Evolutionary conservation across 495 filamentous ascomycete genomes (phyloP).

Genomic region (Lepidopterella palustris): DNA sequence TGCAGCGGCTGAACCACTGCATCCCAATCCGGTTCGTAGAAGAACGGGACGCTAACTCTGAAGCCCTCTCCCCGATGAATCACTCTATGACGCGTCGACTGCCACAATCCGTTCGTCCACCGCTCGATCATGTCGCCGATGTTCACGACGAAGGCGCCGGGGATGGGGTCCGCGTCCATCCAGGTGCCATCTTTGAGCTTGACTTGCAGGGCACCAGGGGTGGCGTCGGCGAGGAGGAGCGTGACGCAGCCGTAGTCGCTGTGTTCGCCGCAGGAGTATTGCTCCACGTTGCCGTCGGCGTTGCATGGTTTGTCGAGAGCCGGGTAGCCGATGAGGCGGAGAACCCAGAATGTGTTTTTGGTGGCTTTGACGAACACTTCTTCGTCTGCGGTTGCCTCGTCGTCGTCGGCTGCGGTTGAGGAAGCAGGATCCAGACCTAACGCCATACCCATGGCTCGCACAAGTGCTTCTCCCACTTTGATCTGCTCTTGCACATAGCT

Average conservation of each 20-base stretch:
- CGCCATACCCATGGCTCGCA: slow-evolving; percentile 29
- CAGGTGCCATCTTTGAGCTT: slow-evolving; percentile 28
- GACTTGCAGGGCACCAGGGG: slow-evolving; percentile 35
- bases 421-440: slow-evolving; percentile 17
- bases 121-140: slow-evolving; percentile 42
- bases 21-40: slow-evolving; percentile 41
- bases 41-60: slow-evolving; percentile 41
- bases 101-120: slow-evolving; percentile 42
- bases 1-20: slow-evolving; percentile 28
- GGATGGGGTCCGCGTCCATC: slow-evolving; percentile 37
- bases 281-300: slow-evolving; percentile 5
- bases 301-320: slow-evolving; percentile 2
- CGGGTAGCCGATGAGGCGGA: slow-evolving; percentile 34
- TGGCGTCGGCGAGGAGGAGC: slow-evolving; percentile 35
- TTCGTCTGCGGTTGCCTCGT: slow-evolving; percentile 10
- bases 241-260: slow-evolving; percentile 41
- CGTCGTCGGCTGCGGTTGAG: neutral
- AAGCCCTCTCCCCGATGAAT: slow-evolving; percentile 36
- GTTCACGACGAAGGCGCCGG: slow-evolving; percentile 39
- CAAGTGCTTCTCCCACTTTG: slow-evolving; percentile 22
- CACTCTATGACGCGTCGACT: slow-evolving; percentile 37
- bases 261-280: slow-evolving; percentile 31
- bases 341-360: slow-evolving; percentile 29
- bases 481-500: slow-evolving; percentile 25
- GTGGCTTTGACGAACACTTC: slow-evolving; percentile 26